Conservation (phyloP, 257 asterid genomes). For the Fraxinus quadrangulata region DNA sequence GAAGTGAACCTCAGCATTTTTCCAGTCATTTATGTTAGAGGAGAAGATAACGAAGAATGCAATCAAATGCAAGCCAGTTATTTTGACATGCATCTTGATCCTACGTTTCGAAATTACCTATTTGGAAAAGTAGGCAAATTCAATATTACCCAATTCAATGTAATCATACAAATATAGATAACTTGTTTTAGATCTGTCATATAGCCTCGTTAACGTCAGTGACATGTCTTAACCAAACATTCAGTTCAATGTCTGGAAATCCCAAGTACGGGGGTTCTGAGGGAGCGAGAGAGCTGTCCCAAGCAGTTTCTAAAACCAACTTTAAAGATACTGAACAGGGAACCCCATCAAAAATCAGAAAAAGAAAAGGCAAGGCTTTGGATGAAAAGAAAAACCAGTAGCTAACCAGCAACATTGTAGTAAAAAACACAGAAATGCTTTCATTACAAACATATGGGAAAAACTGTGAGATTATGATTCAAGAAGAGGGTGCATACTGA, state of each 20-base stretch:
- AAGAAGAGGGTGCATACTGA: slow-evolving; percentile 31
- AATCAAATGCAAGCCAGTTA: background rate
- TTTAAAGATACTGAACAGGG: background rate
- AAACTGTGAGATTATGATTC: background rate
- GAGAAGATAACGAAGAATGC: background rate
- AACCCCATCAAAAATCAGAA: background rate
- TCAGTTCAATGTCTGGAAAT: background rate
- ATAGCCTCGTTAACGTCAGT: background rate
- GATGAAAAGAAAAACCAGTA: background rate
- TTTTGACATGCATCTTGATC: background rate
- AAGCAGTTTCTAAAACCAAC: background rate
- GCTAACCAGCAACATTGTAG: background rate
- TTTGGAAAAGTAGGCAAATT: background rate
- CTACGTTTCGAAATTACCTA: background rate
- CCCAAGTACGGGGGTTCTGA: background rate
- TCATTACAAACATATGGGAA: background rate
- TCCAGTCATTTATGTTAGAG: background rate
- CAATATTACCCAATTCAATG: background rate
- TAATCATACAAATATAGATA: background rate
- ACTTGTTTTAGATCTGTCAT: background rate
- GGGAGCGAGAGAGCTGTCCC: no score
- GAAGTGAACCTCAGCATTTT: background rate
- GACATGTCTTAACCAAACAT: background rate
- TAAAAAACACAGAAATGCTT: background rate
- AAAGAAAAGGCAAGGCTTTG: background rate